Evolutionary conservation across 2,329 filamentous ascomycete genomes (phyloP).

Genomic region (Grosmannia penicillata): DNA sequence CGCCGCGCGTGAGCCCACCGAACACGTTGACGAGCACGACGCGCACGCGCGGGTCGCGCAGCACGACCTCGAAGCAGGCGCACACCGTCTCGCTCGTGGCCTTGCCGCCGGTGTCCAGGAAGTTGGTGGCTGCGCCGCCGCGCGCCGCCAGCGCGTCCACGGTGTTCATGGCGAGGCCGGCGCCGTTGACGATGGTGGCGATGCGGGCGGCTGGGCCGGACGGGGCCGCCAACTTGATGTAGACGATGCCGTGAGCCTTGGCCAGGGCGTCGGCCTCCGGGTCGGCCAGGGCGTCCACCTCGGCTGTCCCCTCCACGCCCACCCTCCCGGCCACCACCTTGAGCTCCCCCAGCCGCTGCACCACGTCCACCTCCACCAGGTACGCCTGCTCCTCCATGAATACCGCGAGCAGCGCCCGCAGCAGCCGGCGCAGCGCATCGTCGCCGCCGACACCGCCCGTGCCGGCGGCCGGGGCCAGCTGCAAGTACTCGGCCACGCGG

Average conservation of each 20-base stretch:
- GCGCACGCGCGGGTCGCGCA: constrained; percentile 56
- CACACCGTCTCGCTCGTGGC: constrained; percentile 72
- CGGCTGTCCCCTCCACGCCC: constrained; percentile 31
- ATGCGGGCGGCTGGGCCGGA: constrained; percentile 39
- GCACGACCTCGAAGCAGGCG: constrained; percentile 58
- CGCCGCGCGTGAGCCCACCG: constrained; percentile 49
- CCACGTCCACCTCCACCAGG: constrained; percentile 24
- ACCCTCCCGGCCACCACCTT: constrained; percentile 25
- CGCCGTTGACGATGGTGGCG: constrained; percentile 77
- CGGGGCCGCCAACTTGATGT: constrained; percentile 40
- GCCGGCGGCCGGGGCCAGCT: constrained; percentile 28
- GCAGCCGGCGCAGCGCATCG: constrained; percentile 29
- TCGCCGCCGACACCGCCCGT: too few relatives aligned
- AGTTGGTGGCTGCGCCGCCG: constrained; percentile 62
- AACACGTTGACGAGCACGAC: constrained; percentile 49
- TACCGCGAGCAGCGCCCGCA: constrained; percentile 36
- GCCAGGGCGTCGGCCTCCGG: constrained; percentile 22
- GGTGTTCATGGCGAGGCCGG: constrained; percentile 83
- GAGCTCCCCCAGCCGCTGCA: constrained; percentile 9
- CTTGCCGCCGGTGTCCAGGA: constrained; percentile 81
- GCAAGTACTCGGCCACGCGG: constrained; percentile 32
- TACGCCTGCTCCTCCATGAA: constrained; percentile 33
- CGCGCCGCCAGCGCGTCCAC: constrained; percentile 60
- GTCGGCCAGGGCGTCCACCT: constrained; percentile 14
- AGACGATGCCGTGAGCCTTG: constrained; percentile 57